Evolutionary conservation across 2,329 filamentous ascomycete genomes (phyloP), one percentile per base, ranked within the genome.

Genomic region (Sarocladium oryzae): DNA sequence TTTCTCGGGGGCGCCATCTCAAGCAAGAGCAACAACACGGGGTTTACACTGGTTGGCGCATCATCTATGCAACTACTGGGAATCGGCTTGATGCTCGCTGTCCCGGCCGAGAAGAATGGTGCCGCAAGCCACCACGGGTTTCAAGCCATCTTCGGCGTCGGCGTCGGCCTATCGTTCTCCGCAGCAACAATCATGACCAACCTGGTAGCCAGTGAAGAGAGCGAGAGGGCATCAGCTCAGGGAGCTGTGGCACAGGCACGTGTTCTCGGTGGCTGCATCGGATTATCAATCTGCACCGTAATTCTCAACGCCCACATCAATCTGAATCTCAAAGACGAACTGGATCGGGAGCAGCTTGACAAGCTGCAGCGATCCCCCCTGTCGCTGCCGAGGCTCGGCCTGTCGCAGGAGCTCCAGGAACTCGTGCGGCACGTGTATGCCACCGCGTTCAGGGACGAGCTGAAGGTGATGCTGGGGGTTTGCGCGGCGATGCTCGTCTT

Each of bases 231-330:
- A 1, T 76, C 79, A 2, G 79, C 78, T 0, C 79, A 84, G 56
- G 81, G 80, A 0, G 74, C 79, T 4, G 70, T 83, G 9, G 77
- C 81, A 1, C 81, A 85, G 61, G 73, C 77, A 2, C 73, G 81
- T 13, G 76, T 84, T 0, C 65, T 84, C 2, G 81, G 81, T 1
- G 81, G 81, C 2, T 77, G 77, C 33, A 69, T 84, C 24, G 81
- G 81, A 1, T 69, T 84, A 38, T 75, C 79, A 0, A 62, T 76
- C 21, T 81, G 80, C 56, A 82, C 77, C n/a, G 73, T 81, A 13
- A 69, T 84, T 10, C 77, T 82, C 62, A 79, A 80, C 58, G 57
- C 62, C 28, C 67, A 69, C 50, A 67, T 72, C 37, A 66, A 71
- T 40, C 55, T 57, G 24, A 61, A 68, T 32, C 63, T 79, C 10